Conservation (phyloP, 371 early-diverging fungal genomes). For the Mortierella sp. region DNA sequence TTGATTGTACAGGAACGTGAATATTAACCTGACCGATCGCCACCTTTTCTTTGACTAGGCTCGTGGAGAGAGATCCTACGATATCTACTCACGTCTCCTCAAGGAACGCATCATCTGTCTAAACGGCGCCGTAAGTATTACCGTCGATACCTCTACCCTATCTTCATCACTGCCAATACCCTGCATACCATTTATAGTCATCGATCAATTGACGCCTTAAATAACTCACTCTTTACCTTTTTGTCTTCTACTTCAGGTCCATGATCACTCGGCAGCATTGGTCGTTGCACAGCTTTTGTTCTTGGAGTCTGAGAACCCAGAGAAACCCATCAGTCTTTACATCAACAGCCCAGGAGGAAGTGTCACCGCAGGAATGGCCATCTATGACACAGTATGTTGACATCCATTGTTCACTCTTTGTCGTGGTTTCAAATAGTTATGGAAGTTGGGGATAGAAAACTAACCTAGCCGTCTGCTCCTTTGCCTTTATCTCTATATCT, state of each 20-base stretch:
- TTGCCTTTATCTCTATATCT: neutral
- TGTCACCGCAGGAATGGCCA: conserved; percentile 96
- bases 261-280: conserved; percentile 86
- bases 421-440: neutral
- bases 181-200: neutral
- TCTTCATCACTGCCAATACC: no score
- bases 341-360: conserved; percentile 98
- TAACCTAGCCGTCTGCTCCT: no score
- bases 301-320: conserved; percentile 95
- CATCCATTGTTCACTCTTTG: no score
- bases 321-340: conserved; percentile 93
- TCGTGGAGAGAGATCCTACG: conserved; percentile 89
- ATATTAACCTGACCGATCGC: no score
- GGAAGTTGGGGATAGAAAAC: neutral
- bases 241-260: conserved; percentile 63
- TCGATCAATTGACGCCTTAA: neutral
- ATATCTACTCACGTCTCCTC: conserved; percentile 96
- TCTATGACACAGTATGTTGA: conserved; percentile 83
- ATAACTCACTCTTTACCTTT: neutral
- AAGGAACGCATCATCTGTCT: conserved; percentile 97
- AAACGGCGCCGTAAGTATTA: conserved; percentile 80
- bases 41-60: conserved; percentile 57
- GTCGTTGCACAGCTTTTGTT: conserved; percentile 96
- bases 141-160: no score
- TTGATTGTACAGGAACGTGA: no score